Conservation (phyloP, 345 rosid genomes). For the Clausena lansium region DNA sequence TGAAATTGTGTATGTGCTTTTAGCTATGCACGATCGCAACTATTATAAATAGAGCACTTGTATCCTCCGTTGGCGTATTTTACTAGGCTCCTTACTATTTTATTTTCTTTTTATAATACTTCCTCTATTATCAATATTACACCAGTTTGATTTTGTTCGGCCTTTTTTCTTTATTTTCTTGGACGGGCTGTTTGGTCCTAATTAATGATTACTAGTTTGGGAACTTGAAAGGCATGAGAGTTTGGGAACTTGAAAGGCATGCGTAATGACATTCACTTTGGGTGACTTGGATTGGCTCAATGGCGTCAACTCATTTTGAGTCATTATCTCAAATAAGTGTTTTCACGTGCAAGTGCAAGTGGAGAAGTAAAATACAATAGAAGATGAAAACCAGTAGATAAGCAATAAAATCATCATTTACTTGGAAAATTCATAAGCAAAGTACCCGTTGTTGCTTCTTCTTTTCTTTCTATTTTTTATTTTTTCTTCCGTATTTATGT, state of each 20-base stretch:
- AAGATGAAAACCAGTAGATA: not conserved
- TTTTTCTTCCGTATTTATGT: not conserved
- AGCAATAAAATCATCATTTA: conserved; percentile 13
- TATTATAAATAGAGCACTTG: too few species aligned
- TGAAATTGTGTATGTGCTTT: too few species aligned
- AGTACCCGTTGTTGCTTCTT: not conserved
- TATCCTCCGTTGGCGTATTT: too few species aligned
- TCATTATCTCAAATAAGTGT: conserved; percentile 12
- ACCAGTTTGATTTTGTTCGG: too few species aligned
- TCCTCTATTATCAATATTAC: too few species aligned
- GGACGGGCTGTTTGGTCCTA: too few species aligned
- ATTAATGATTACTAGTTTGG: not conserved
- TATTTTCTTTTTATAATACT: too few species aligned
- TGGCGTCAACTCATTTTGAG: conserved; percentile 7
- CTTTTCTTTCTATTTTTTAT: too few species aligned
- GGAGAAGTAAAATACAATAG: not conserved
- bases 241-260: not conserved
- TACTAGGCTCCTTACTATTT: too few species aligned
- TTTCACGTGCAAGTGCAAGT: conserved; percentile 10
- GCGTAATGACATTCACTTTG: conserved; percentile 9
- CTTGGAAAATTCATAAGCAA: conserved; percentile 31
- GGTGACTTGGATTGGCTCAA: conserved; percentile 10
- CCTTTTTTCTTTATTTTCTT: too few species aligned
- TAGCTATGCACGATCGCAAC: too few species aligned
- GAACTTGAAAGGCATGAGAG: not conserved